phyloP scores from a whole-genome alignment of 2,329 filamentous ascomycete genomes.

The Zalaria sp. region DNA sequence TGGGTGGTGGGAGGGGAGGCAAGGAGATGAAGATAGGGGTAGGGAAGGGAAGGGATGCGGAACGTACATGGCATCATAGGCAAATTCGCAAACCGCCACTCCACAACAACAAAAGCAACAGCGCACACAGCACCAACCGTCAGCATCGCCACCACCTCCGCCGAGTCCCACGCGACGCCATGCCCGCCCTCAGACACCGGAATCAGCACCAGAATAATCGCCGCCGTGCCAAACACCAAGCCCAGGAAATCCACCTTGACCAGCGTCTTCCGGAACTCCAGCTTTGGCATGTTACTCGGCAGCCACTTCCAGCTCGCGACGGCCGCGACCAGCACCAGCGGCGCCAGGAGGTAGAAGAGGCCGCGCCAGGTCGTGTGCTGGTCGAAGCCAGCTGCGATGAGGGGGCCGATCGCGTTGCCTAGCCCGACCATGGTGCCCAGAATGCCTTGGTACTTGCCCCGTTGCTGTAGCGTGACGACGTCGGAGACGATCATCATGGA shows the following conservation, averaged over 20 bases:
- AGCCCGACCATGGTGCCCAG: slow-evolving; percentile 25
- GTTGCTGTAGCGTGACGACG: slow-evolving; percentile 10
- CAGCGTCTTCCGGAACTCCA: slow-evolving; percentile 36
- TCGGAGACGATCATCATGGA: slow-evolving; percentile 17
- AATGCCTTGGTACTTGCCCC: slow-evolving; percentile 7
- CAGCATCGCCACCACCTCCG: slow-evolving; percentile 40
- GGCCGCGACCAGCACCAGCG: slow-evolving; percentile 25
- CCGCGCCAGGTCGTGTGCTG: slow-evolving; percentile 9
- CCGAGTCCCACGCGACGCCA: slow-evolving; percentile 41
- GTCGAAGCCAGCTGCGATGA: slow-evolving; percentile 38
- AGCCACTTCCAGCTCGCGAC: slow-evolving; percentile 30
- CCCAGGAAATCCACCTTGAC: slow-evolving; percentile 38
- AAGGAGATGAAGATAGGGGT: too few species aligned
- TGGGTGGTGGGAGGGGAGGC: too few species aligned
- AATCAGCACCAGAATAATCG: slow-evolving; percentile 37
- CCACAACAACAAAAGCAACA: slow-evolving; percentile 39
- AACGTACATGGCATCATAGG: slow-evolving; percentile 36
- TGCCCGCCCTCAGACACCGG: slow-evolving; percentile 39
- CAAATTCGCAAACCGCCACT: slow-evolving; percentile 34
- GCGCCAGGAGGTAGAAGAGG: slow-evolving; percentile 32
- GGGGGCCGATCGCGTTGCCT: slow-evolving; percentile 40
- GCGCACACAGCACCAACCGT: slow-evolving; percentile 35
- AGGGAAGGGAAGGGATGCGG: slow-evolving; percentile 18
- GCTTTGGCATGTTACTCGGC: slow-evolving; percentile 43
- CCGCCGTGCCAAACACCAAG: slow-evolving; percentile 26